Base-by-base conservation (phyloP, 352 stramenopile species). In the Bremia lactucae region DNA sequence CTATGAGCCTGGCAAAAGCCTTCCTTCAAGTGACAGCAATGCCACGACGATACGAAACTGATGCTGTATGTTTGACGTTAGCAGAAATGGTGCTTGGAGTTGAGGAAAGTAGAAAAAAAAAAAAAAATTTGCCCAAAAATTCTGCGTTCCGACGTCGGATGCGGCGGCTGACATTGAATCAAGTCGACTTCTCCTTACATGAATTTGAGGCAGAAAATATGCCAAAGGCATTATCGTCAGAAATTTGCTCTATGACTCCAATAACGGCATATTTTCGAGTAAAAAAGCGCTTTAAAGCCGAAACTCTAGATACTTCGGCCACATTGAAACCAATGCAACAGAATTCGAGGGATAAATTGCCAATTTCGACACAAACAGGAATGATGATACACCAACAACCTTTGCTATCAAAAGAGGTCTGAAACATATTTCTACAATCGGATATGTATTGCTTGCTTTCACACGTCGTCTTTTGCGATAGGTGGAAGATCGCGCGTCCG, bases 401-500 rank as follows among this genome's bases (percentile, higher is more conserved):
- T 7, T 22, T 49, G 21, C 31, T 68, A 14, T 49, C 36, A 15
- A 68, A 68, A 43, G 42, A 66, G 51, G 55, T 65, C 41, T 49
- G 49, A 43, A 6, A 46, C 6, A 19, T 31, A 9, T 29, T 19
- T 5, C 29, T 5, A 4, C 23, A 16, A 4, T 4, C 13, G 14
- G 18, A 8, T 8, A 14, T 18, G 23, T 20, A n/a, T n/a, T n/a
- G n/a, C n/a, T 49, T 22, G 15, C 2, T 5, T 43, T 42, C 13
- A 25, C 14, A 18, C 5, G 21, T 33, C 16, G 10, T 52, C 10
- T 45, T 24, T 44, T 37, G 16, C 46, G 15, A 1, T 58, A 87
- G 65, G 46, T 67, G 28, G 68, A 87, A 22, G 31, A 61, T 21
- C 71, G 61, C 16, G 59, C 73, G 1, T 37, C 48, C 11, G 41